A percentile compares a stretch with the other conserved stretches of the same genome.
Conservation (phyloP, 768 basidiomycete species). For the Pleurotus salmoneostramineus region DNA sequence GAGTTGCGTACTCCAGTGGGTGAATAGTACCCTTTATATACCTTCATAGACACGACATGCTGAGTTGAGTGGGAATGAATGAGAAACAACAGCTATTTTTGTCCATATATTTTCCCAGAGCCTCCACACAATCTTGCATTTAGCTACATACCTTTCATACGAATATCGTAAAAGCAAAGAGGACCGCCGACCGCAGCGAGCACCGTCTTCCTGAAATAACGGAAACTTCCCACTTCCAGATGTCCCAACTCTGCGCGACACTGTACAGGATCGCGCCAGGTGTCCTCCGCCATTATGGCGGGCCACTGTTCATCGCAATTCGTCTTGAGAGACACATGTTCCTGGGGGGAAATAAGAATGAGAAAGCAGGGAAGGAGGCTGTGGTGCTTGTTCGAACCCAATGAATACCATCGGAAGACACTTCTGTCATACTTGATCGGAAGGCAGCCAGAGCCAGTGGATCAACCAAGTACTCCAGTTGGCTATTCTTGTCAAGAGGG, state of each 20-base stretch:
- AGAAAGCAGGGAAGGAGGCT: no score
- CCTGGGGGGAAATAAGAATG: no score
- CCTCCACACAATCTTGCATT: neutral
- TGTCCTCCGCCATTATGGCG: neutral
- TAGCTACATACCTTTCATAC: neutral
- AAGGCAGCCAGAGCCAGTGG: neutral
- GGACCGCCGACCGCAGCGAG: neutral
- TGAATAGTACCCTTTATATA: no score
- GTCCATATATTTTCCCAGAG: neutral
- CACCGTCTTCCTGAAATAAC: neutral
- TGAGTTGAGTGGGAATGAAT: no score
- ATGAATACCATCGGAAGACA: neutral
- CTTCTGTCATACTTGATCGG: neutral
- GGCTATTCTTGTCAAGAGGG: neutral
- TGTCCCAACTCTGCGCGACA: neutral
- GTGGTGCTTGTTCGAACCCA: slow-evolving; percentile 4
- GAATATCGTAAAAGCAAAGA: neutral
- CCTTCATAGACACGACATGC: no score
- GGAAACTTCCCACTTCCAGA: neutral
- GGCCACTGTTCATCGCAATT: neutral
- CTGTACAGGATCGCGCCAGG: neutral
- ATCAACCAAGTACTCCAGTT: neutral
- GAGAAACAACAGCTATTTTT: neutral
- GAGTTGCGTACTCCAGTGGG: no score
- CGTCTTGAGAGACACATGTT: no score